Evolutionary conservation across 1,139 yeast genomes (phyloP), one percentile per base, ranked within the genome.

Genomic region (Kodamaea anthophila): DNA sequence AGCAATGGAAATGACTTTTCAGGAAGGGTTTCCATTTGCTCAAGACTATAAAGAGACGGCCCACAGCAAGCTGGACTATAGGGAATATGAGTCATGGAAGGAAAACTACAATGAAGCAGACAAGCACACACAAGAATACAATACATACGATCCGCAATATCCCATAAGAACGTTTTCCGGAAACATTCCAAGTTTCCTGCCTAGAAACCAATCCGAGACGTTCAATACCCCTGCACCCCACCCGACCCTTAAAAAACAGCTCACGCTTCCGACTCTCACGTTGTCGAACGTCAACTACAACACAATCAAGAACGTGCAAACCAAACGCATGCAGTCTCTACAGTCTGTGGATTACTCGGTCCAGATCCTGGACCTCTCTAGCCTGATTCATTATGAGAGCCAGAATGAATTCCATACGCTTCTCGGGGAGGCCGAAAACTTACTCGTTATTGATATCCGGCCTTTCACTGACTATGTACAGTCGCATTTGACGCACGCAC

Each of bases 401-500:
- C n/a, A 9, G 4, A 18, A 19, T 4, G 10, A 9, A 5, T 18
- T 18, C 18, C 18, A 22, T 9, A 6, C 12, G 11, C 13, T 18
- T 15, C 18, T 26, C 18, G 24, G 19, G n/a, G 13, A 11, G 5
- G 9, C 7, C 9, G 15, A 12, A 19, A 16, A 13, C 20, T 13
- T 20, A 21, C 20, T 19, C 13, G 6, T 15, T 9, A 58, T 85
- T 10, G 95, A 85, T 48, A 73, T 79, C 12, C 62, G 95, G 30
- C 80, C 94, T 1, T 80, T 71, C 44, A 70, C 81, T 4, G 84
- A 78, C 31, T 81, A 60, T 49, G 60, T 71, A 18, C 61, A 58
- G 33, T 47, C 65, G 4, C 78, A 77, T 35, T 48, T 85, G 10
- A 44, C 43, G n/a, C 56, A 66, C 26, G 70, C 94, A 2, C 58